Evolutionary conservation across 805 yeast species (phyloP), one percentile per base, ranked within the genome.

Genomic region (Wickerhamomyces sydowiorum): DNA sequence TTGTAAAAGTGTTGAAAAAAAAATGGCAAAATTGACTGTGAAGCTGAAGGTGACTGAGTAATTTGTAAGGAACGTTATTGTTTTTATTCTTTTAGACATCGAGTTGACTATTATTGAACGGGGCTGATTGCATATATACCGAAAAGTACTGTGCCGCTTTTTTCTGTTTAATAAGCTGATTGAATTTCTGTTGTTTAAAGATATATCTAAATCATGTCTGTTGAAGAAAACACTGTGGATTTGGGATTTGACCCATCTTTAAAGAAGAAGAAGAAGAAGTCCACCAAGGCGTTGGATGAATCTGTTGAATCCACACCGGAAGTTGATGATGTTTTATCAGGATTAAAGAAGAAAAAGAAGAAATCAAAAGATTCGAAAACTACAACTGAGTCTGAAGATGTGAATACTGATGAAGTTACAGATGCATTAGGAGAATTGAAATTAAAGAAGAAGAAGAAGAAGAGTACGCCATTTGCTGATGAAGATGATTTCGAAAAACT

Each of bases 341-440:
- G 93, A 9, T 69, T 88, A 60, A 86, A 85, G 66, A 86, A 86
- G 69, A 86, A 87, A 75, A 80, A 88, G 77, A 86, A 86, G 84
- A 76, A 86, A 66, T 68, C 79, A 49, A 64, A 66, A 45, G 70
- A 67, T 45, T 50, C 62, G 17, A 60, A 59, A 48, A 58, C 62
- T 12, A 65, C 62, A 7, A 50, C 63, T 18, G 61, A 59, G 47
- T 59, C 61, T 8, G 64, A 61, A 9, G 73, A 62, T 5, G 59
- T 56, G 12, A 62, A 56, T 22, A 51, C 61, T 18, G 72, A 68
- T 46, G 76, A 65, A 31, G 67, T 77, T 30, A 69, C 80, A 27
- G 86, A 80, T 48, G 76, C 81, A 49, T 72, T 84, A 42, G 81
- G 81, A 20, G 91, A 86, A 34, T 65, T 83, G 57, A 80, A 79